phyloP scores from a whole-genome alignment of 306 rosid genomes.

The Alnus glutinosa region DNA sequence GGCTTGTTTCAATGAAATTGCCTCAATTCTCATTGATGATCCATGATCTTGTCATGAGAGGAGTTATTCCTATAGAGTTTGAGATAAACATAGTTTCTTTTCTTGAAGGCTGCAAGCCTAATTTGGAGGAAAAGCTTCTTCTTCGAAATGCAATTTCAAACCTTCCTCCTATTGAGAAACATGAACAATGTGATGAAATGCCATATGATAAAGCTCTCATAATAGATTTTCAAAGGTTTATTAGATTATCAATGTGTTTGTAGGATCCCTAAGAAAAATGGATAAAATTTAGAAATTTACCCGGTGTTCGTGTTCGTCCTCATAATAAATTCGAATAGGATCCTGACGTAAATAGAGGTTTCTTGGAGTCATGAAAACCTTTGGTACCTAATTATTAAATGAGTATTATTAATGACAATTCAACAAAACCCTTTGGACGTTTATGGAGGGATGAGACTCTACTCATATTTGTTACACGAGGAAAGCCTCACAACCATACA shows the following conservation, averaged over 20 bases:
- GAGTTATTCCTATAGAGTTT: slow-evolving; percentile 61
- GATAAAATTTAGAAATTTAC: slow-evolving; percentile 64
- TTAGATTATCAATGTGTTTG: slow-evolving; percentile 65
- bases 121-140: slow-evolving; percentile 43
- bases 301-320: slow-evolving; percentile 61
- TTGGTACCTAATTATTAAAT: slow-evolving; percentile 85
- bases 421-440: slow-evolving; percentile 81
- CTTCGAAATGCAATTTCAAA: slow-evolving; percentile 76
- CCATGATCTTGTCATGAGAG: slow-evolving; percentile 68
- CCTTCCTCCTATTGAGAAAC: slow-evolving; percentile 59
- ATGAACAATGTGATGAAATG: slow-evolving; percentile 53
- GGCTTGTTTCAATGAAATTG: slow-evolving; percentile 76
- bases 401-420: slow-evolving; percentile 58
- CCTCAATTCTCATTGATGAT: slow-evolving; percentile 84
- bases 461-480: slow-evolving; percentile 71
- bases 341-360: slow-evolving; percentile 48
- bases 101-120: slow-evolving; percentile 34
- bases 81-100: slow-evolving; percentile 66
- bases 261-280: slow-evolving; percentile 51
- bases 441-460: slow-evolving; percentile 96
- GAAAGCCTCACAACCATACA: slow-evolving; percentile 74
- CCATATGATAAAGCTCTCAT: slow-evolving; percentile 35
- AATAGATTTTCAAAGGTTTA: slow-evolving; percentile 62
- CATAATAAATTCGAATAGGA: slow-evolving; percentile 68
- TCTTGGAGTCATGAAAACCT: slow-evolving; percentile 70